Percentiles rank a stretch among this genome's conserved stretches.
Evolutionary conservation across 31 red algal genomes (phyloP).

Genomic region (Porphyra umbilicalis): DNA sequence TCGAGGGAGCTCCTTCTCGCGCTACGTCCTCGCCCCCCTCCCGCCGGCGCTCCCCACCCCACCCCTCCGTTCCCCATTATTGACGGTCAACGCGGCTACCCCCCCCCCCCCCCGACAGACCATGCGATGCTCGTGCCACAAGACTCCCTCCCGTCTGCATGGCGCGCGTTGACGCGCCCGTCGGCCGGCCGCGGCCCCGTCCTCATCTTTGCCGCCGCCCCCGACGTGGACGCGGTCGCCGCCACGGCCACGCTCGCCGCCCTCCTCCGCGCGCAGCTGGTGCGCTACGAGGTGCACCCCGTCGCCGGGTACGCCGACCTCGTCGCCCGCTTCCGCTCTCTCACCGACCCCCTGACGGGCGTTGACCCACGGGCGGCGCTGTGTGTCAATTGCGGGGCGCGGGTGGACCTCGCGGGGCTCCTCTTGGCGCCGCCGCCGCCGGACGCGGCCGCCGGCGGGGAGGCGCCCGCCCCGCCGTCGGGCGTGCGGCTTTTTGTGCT

Average conservation of each 20-base stretch:
- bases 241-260: conserved; percentile 44
- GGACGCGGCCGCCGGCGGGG: not conserved
- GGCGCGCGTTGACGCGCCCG: not conserved
- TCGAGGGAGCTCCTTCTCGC: no score
- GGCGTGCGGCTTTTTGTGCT: conserved; percentile 50
- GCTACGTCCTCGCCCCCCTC: no score
- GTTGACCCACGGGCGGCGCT: conserved; percentile 55
- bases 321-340: conserved; percentile 30
- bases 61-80: no score
- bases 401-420: conserved; percentile 45
- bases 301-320: conserved; percentile 57
- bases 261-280: conserved; percentile 45
- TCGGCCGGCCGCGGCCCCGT: conserved; percentile 36
- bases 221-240: conserved; percentile 59
- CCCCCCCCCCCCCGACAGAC: not conserved
- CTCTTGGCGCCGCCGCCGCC: not conserved
- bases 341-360: conserved; percentile 25
- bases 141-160: not conserved
- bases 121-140: conserved; percentile 1
- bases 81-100: no score
- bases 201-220: conserved; percentile 52
- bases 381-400: conserved; percentile 67
- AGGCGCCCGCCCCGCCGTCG: not conserved
- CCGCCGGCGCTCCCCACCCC: no score
- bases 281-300: conserved; percentile 72